These are phyloP conservation scores for Ophiognomonia clavigignenti-juglandacearum DNA, from an alignment of 2,329 filamentous ascomycete species.

Conservation along the genomic window DNA sequence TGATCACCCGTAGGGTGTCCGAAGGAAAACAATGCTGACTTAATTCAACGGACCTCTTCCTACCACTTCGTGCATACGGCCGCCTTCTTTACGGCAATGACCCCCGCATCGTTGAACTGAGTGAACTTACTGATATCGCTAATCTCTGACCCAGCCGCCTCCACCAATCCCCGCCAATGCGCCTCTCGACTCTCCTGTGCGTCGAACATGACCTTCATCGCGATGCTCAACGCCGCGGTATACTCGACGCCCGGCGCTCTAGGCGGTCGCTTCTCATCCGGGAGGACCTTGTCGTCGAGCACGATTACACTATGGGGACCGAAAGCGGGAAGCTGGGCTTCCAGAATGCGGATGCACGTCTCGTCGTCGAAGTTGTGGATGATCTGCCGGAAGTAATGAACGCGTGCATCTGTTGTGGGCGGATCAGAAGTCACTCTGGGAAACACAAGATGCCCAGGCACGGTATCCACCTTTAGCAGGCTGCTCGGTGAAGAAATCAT, in stretches of 20 bases:
- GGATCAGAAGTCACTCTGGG: no score
- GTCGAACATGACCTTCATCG: constrained; percentile 23
- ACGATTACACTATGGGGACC: constrained; percentile 20
- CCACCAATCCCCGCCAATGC: constrained; percentile 20
- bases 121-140: constrained; percentile 20
- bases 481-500: constrained; percentile 18
- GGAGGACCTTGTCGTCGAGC: constrained; percentile 22
- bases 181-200: constrained; percentile 20
- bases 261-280: constrained; percentile 16
- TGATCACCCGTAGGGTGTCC: constrained; percentile 5
- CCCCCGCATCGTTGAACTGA: constrained; percentile 19
- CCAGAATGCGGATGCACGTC: constrained; percentile 22
- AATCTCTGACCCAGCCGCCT: constrained; percentile 19
- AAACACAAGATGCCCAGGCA: no score
- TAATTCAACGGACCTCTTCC: no score
- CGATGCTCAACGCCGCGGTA: constrained; percentile 19
- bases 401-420: constrained; percentile 17
- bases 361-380: constrained; percentile 24
- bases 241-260: constrained; percentile 18
- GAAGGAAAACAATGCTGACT: no score
- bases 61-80: no score
- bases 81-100: constrained; percentile 15
- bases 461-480: constrained; percentile 20
- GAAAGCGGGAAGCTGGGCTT: no score
- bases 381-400: constrained; percentile 26